Evolutionary conservation across 257 asterid species (phyloP).

Genomic region (Plectranthus barbatus): DNA sequence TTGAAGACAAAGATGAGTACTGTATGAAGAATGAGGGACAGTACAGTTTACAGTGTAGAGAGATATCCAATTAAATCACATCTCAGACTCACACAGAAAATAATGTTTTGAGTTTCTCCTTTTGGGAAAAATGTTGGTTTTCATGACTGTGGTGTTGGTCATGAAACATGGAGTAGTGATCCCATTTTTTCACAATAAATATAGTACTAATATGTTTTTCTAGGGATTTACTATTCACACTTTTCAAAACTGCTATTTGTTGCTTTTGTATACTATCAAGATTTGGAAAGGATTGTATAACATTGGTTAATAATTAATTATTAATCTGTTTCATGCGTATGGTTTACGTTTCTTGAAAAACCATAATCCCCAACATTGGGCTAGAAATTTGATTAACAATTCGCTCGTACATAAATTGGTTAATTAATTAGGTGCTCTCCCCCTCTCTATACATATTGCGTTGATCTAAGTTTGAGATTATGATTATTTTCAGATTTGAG

Average conservation of each 20-base stretch:
- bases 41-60: conserved; percentile 18
- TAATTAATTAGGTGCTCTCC: too few species aligned
- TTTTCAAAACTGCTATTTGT: not conserved
- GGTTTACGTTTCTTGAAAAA: too few species aligned
- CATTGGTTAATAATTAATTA: too few species aligned
- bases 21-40: conserved; percentile 31
- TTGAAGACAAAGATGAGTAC: conserved; percentile 17
- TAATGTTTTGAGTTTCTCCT: conserved; percentile 20
- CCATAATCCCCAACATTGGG: too few species aligned
- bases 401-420: too few species aligned
- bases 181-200: not conserved
- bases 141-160: conserved; percentile 14
- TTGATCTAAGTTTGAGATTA: too few species aligned
- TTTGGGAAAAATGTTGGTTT: conserved; percentile 31
- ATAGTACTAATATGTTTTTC: not conserved
- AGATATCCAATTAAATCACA: conserved; percentile 17
- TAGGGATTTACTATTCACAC: not conserved
- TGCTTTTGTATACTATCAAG: not conserved
- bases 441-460: too few species aligned
- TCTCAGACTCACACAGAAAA: conserved; percentile 26
- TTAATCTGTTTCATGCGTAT: too few species aligned
- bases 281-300: not conserved
- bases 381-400: too few species aligned
- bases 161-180: conserved; percentile 7
- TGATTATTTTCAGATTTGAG: too few species aligned